Percentiles rank a stretch among this genome's conserved stretches.
phyloP scores from a whole-genome alignment of 306 rosid species.

The Gynostemma pentaphyllum region DNA sequence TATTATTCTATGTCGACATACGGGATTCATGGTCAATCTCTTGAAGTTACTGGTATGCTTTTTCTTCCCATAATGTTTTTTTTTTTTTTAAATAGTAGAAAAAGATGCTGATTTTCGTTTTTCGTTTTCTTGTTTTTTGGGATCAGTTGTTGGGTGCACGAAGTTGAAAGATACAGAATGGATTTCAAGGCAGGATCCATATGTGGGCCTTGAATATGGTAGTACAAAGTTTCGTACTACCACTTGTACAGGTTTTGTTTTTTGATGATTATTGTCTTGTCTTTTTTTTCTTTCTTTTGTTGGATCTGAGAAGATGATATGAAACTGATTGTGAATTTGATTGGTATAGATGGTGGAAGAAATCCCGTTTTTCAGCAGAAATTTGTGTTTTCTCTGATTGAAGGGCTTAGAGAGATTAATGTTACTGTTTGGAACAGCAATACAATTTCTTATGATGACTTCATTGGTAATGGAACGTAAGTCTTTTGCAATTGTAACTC shows the following conservation, averaged over 20 bases:
- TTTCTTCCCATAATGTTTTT: not conserved
- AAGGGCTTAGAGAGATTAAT: conserved; percentile 66
- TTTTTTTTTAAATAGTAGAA: not conserved
- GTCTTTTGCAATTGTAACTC: not conserved
- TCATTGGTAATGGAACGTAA: conserved; percentile 77
- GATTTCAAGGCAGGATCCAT: conserved; percentile 85
- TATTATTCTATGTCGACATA: conserved; percentile 35
- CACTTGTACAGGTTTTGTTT: conserved; percentile 57
- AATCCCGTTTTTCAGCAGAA: conserved; percentile 70
- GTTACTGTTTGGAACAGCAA: conserved; percentile 86
- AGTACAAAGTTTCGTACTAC: conserved; percentile 52
- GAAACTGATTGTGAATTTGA: conserved; percentile 1
- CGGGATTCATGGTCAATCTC: conserved; percentile 57
- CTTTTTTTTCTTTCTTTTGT: not conserved
- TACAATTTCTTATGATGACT: conserved; percentile 53
- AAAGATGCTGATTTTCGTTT: not conserved
- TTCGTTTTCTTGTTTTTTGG: conserved; percentile 6
- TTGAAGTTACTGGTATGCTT: conserved; percentile 59
- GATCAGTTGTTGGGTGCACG: conserved; percentile 53
- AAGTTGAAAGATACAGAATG: conserved; percentile 81
- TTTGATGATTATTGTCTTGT: not conserved
- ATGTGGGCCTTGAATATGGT: conserved; percentile 68
- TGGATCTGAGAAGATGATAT: conserved; percentile 5
- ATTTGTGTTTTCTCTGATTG: conserved; percentile 51
- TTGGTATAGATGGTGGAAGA: conserved; percentile 54